phyloP scores from a whole-genome alignment of 1,284 basidiomycete genomes.

The Amylostereum chailletii region DNA sequence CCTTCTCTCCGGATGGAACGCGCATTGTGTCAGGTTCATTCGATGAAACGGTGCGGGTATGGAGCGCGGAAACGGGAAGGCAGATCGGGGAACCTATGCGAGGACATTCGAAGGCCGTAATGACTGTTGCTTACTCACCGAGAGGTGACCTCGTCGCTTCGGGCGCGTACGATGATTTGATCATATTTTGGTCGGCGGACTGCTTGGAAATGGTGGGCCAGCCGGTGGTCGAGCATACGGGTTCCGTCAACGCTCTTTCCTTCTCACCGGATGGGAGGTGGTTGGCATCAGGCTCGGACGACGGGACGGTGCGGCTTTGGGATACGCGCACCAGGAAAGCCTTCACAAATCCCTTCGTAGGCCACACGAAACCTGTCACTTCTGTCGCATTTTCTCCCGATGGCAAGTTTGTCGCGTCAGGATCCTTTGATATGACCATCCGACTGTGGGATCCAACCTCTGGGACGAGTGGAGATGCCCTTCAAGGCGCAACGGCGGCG shows the following conservation, averaged over 20 bases:
- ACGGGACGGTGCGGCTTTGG: neutral
- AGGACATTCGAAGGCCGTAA: neutral
- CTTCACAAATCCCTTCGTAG: neutral
- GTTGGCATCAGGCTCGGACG: neutral
- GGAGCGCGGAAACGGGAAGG: slow-evolving; percentile 4
- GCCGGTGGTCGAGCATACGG: neutral
- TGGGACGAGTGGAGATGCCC: neutral
- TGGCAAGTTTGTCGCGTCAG: neutral
- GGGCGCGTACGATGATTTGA: too few relatives aligned
- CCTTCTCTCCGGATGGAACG: slow-evolving; percentile 12
- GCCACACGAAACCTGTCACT: neutral
- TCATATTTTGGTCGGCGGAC: too few relatives aligned
- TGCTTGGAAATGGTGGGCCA: neutral
- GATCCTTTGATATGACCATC: neutral
- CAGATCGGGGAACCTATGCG: neutral
- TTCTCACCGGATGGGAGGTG: neutral
- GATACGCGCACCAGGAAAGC: neutral
- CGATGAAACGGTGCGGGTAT: slow-evolving; percentile 7
- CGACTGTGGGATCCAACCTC: neutral
- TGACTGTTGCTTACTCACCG: neutral
- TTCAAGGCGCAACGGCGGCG: neutral
- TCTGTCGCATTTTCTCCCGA: neutral
- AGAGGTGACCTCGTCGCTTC: neutral
- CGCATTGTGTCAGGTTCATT: slow-evolving; percentile 8
- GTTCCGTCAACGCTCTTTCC: neutral